Evolutionary conservation across 2,329 filamentous ascomycete species (phyloP).

Genomic region (Cytospora piceae): DNA sequence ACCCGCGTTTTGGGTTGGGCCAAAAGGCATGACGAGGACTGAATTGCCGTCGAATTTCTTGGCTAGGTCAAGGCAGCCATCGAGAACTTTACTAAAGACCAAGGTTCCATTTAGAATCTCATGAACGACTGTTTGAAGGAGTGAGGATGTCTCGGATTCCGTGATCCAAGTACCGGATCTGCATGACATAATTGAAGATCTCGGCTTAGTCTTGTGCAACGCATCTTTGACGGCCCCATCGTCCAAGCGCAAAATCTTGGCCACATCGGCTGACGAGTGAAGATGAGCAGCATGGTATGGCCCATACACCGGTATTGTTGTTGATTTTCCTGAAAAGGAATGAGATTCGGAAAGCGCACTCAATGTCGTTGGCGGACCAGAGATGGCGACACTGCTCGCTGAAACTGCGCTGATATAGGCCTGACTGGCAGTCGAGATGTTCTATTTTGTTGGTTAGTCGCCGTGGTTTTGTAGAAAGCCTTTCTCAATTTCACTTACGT

Average conservation of each 20-base stretch:
- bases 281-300: slow-evolving; percentile 62
- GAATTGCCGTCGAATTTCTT: slow-evolving; percentile 44
- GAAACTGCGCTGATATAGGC: slow-evolving; percentile 60
- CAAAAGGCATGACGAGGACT: slow-evolving; percentile 53
- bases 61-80: slow-evolving; percentile 50
- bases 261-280: slow-evolving; percentile 49
- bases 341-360: slow-evolving; percentile 47
- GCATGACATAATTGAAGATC: slow-evolving; percentile 55
- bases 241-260: slow-evolving; percentile 50
- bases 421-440: slow-evolving; percentile 48
- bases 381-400: slow-evolving; percentile 54
- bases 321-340: slow-evolving; percentile 46
- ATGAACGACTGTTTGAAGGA: slow-evolving; percentile 48
- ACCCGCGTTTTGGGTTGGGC: slow-evolving; percentile 53
- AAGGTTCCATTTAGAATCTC: slow-evolving; percentile 57
- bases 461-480: no score
- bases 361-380: slow-evolving; percentile 56
- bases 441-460: slow-evolving; percentile 36
- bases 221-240: slow-evolving; percentile 44
- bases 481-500: slow-evolving; percentile 43
- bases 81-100: slow-evolving; percentile 52
- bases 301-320: slow-evolving; percentile 57
- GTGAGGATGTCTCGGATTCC: slow-evolving; percentile 45
- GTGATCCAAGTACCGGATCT: slow-evolving; percentile 49
- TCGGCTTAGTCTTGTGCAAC: slow-evolving; percentile 48